Percentiles rank a stretch among this genome's conserved stretches.
Conservation (phyloP, 495 filamentous ascomycete species). For the Neurospora sp. region DNA sequence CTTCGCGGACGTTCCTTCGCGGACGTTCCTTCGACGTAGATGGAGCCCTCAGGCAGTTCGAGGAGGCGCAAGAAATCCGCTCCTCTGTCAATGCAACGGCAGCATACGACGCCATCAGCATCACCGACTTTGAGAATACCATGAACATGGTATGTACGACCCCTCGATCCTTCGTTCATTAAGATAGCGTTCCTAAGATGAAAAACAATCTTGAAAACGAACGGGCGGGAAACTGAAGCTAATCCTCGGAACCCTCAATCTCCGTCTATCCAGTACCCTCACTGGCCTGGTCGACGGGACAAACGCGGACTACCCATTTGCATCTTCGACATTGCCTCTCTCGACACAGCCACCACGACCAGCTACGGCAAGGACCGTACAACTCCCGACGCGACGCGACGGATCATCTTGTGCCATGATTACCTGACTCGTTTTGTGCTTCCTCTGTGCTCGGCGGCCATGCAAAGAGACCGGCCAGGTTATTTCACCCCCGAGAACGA, state of each 20-base stretch:
- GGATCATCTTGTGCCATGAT: background rate
- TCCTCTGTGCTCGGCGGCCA: background rate
- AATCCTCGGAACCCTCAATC: background rate
- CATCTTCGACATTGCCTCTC: background rate
- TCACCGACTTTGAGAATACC: background rate
- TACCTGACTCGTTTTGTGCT: background rate
- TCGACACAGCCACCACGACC: background rate
- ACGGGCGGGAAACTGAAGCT: background rate
- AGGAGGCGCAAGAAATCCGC: background rate
- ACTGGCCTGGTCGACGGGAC: background rate
- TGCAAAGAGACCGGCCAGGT: background rate
- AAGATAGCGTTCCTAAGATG: too few relatives aligned
- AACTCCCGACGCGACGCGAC: background rate
- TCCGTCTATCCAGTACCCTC: background rate
- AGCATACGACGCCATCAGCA: background rate
- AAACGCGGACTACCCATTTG: background rate
- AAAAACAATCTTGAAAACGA: background rate
- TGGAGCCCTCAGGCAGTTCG: background rate
- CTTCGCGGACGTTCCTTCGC: too few relatives aligned
- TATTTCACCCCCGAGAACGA: background rate
- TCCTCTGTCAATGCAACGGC: background rate
- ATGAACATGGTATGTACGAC: background rate
- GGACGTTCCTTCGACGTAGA: background rate
- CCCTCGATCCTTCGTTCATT: too few relatives aligned
- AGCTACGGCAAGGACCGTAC: background rate